Evolutionary conservation across 768 basidiomycete genomes (phyloP).

Genomic region (Pleurotus citrinopileatus): DNA sequence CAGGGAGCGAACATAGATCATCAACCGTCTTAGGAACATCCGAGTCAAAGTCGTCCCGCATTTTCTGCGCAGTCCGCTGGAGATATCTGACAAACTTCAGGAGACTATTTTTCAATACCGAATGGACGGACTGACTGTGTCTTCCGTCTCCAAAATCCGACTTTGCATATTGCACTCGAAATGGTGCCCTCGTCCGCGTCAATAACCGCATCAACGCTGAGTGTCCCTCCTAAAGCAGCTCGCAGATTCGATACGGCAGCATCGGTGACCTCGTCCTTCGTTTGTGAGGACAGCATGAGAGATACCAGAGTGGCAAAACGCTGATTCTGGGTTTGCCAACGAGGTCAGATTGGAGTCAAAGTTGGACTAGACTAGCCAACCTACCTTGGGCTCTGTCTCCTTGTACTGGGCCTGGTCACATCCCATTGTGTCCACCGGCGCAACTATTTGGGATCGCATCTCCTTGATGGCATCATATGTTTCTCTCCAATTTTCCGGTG

Average conservation of each 20-base stretch:
- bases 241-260: constrained; percentile 77
- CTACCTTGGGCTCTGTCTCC: constrained; percentile 70
- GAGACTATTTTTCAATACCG: background rate
- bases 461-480: constrained; percentile 68
- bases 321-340: constrained; percentile 49
- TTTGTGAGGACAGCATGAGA: constrained; percentile 94
- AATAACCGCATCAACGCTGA: constrained; percentile 71
- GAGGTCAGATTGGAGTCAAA: too few species aligned
- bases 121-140: constrained; percentile 54
- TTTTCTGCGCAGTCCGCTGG: constrained; percentile 64
- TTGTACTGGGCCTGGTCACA: constrained; percentile 68
- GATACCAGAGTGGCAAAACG: constrained; percentile 87
- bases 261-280: constrained; percentile 87
- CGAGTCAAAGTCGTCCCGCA: constrained; percentile 70
- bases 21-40: constrained; percentile 91
- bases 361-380: too few species aligned
- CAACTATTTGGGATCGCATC: constrained; percentile 70
- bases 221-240: constrained; percentile 67
- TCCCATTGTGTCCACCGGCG: constrained; percentile 94
- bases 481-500: constrained; percentile 66
- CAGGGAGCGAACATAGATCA: constrained; percentile 81
- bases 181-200: constrained; percentile 61
- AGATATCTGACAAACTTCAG: constrained; percentile 50
- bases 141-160: constrained; percentile 92
- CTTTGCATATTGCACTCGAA: constrained; percentile 77